These are phyloP conservation scores for Eucalyptus virginea DNA, from an alignment of 345 rosid genomes.

Conservation along the genomic window DNA sequence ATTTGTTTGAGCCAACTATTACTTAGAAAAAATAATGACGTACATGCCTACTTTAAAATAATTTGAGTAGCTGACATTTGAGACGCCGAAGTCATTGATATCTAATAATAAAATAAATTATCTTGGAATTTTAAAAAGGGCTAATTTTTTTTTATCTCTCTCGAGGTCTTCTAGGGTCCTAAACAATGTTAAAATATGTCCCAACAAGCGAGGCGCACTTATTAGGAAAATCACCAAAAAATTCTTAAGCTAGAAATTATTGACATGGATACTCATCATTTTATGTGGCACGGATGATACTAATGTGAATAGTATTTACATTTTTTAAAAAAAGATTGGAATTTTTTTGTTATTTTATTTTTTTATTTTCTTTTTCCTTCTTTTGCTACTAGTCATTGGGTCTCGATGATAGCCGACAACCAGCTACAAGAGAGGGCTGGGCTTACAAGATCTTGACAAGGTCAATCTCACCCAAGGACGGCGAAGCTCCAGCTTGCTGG, in stretches of 20 bases:
- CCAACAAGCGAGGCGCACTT: background rate
- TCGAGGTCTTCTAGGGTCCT: background rate
- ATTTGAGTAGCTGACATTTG: background rate
- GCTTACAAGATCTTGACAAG: rapidly evolving
- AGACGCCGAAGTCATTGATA: background rate
- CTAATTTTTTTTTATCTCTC: background rate
- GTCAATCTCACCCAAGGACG: rapidly evolving
- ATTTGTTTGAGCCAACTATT: background rate
- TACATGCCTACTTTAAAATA: background rate
- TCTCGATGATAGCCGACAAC: rapidly evolving
- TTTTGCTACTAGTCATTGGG: background rate
- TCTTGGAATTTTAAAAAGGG: background rate
- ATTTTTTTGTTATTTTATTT: too few relatives aligned
- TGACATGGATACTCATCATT: too few relatives aligned
- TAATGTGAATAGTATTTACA: too few relatives aligned
- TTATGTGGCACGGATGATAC: rapidly evolving
- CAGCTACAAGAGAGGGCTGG: background rate
- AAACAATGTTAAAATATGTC: background rate
- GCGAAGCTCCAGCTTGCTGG: rapidly evolving
- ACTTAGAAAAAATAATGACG: background rate
- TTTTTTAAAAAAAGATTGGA: too few relatives aligned
- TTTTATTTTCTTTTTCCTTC: background rate
- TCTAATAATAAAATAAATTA: background rate
- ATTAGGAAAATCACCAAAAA: background rate
- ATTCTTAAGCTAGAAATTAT: too few relatives aligned